These are phyloP conservation scores for Gracilaria caudata DNA, from an alignment of 23 red algal genomes.

Conservation along the genomic window DNA sequence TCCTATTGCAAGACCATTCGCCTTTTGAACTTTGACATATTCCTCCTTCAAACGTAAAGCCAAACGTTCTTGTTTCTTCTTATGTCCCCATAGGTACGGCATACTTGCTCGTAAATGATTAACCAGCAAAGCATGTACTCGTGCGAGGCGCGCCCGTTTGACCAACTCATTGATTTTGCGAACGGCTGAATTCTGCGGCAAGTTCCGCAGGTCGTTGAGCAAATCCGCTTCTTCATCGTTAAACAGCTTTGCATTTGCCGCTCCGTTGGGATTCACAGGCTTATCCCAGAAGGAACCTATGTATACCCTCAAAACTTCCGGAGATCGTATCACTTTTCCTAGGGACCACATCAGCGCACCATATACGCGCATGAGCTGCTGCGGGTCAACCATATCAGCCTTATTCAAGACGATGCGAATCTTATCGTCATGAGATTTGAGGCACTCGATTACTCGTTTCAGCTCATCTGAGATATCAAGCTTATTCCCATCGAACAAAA, in stretches of 20 bases:
- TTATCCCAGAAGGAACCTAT: constrained; percentile 85
- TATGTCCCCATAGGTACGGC: constrained; percentile 74
- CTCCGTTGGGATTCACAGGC: constrained; percentile 57
- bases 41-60: constrained; percentile 63
- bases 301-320: constrained; percentile 80
- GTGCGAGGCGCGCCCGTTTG: constrained; percentile 75
- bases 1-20: constrained; percentile 65
- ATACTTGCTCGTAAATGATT: constrained; percentile 75
- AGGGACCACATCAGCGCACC: constrained; percentile 88
- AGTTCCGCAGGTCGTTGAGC: constrained; percentile 68
- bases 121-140: constrained; percentile 74
- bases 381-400: constrained; percentile 79
- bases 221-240: constrained; percentile 67
- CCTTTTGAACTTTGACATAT: constrained; percentile 70
- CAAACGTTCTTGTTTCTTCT: constrained; percentile 77
- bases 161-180: constrained; percentile 82
- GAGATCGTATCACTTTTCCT: constrained; percentile 73
- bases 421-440: constrained; percentile 83
- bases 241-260: constrained; percentile 67
- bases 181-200: constrained; percentile 75
- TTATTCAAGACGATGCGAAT: constrained; percentile 85
- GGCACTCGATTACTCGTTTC: constrained; percentile 73
- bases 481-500: constrained; percentile 82
- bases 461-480: constrained; percentile 90
- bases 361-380: constrained; percentile 82